Evolutionary conservation across 1,139 yeast genomes (phyloP), one percentile per base, ranked within the genome.

Genomic region (Blastobotrys petasosporus): DNA sequence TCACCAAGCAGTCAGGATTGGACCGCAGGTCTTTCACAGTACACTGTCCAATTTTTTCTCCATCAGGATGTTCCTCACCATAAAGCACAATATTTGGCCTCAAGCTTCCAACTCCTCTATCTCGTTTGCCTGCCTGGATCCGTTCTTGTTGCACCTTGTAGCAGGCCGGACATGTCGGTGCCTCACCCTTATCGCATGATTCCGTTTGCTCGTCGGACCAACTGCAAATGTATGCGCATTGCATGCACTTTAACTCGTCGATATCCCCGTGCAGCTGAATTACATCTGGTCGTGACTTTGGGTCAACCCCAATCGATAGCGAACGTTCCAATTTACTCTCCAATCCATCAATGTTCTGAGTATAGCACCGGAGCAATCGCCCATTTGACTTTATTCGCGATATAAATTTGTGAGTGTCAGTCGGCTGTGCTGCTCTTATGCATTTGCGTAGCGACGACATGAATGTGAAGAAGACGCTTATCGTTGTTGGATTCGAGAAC

Each of bases 181-280:
- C 72, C 38, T 66, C 68, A 1, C 88, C 88, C 16, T 67, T 65
- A 38, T 71, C 66, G 46, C 81, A 66, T 47, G 62, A 61, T 11
- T 57, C 63, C 41, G 74, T 73, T 58, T 70, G 70, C 30, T 73
- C 74, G 13, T 70, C 64, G 31, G 71, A 74, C 96, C 97, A 90
- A 31, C 71, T 71, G 55, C 71, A 79, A 23, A 66, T 67, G 37
- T 71, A 60, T 51, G 73, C 75, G 62, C 97, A 92, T 42, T 72
- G 71, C 9, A 87, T 82, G 61, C 96, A 87, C 23, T 82, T 69
- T 47, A 92, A 69, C 46, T 76, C 74, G 59, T 85, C 86, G 45
- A 92, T 70, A 63, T 87, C 90, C 1, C 98, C 98, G 60, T 92
- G 98, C 35, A 92, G 69, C 63, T 87, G 97, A 9, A 90, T 81